Conservation (phyloP, 2,329 filamentous ascomycete species). For the Fusarium sororula region DNA sequence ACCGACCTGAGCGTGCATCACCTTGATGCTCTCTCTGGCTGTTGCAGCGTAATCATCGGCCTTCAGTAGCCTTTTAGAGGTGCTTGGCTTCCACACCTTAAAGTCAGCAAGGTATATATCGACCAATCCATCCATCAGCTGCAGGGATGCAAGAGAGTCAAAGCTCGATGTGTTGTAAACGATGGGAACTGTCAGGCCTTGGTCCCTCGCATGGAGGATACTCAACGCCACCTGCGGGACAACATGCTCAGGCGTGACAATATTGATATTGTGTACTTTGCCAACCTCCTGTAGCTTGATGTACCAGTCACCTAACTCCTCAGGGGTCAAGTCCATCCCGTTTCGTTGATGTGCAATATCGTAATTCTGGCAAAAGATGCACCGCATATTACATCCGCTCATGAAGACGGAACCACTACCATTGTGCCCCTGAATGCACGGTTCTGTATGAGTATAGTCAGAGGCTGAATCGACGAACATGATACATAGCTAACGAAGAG, state of each 20-base stretch:
- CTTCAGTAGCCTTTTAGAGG: conserved; percentile 78
- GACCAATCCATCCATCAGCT: conserved; percentile 79
- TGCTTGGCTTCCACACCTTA: conserved; percentile 77
- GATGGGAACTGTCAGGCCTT: conserved; percentile 76
- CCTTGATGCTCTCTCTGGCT: conserved; percentile 79
- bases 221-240: conserved; percentile 83
- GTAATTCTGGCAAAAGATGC: conserved; percentile 83
- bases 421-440: conserved; percentile 83
- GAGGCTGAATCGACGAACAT: not conserved
- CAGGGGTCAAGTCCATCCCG: conserved; percentile 80
- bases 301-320: conserved; percentile 84
- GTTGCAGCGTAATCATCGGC: conserved; percentile 77
- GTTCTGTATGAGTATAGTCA: conserved; percentile 59
- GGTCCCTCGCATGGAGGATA: conserved; percentile 76
- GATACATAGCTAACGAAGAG: not conserved
- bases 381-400: conserved; percentile 77
- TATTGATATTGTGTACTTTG: conserved; percentile 89
- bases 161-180: conserved; percentile 88
- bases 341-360: conserved; percentile 86
- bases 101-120: conserved; percentile 92
- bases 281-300: conserved; percentile 82
- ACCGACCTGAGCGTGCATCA: conserved; percentile 84
- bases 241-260: conserved; percentile 87
- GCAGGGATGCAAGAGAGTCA: conserved; percentile 76
- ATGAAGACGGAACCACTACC: conserved; percentile 86